Evolutionary conservation across 2,329 filamentous ascomycete species (phyloP).

Genomic region (Penicillium corylophilum): DNA sequence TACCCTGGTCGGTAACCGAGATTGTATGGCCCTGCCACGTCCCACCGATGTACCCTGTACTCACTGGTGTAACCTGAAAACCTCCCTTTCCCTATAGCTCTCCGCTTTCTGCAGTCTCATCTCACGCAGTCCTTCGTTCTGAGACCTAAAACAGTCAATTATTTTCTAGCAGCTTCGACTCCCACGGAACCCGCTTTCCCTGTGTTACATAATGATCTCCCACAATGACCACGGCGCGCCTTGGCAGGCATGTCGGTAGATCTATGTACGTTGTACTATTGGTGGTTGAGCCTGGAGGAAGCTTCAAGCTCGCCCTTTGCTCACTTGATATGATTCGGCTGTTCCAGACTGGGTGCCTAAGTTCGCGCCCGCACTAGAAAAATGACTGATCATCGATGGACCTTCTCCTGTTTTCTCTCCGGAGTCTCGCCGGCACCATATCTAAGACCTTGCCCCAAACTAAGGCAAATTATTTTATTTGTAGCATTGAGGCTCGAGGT

Average conservation of each 20-base stretch:
- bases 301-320: not conserved
- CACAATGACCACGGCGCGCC: slow-evolving; percentile 4
- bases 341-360: not conserved
- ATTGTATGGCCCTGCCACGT: not conserved
- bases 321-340: not conserved
- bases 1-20: not conserved
- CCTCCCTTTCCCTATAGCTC: not conserved
- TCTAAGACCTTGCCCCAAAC: not conserved
- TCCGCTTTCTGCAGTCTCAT: not conserved
- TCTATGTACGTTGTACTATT: slow-evolving; percentile 8
- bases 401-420: not conserved
- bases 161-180: slow-evolving; percentile 15
- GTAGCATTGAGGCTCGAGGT: not conserved
- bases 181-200: slow-evolving; percentile 8
- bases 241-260: slow-evolving; percentile 14
- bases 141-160: not conserved
- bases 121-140: not conserved
- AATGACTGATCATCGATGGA: not conserved
- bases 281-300: not conserved
- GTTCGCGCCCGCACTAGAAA: not conserved
- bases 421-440: not conserved
- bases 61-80: slow-evolving; percentile 7
- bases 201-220: slow-evolving; percentile 25
- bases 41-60: slow-evolving; percentile 5
- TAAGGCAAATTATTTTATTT: not conserved